Evolutionary conservation across 495 filamentous ascomycete species (phyloP).

Genomic region (Penicillium bovifimosum): DNA sequence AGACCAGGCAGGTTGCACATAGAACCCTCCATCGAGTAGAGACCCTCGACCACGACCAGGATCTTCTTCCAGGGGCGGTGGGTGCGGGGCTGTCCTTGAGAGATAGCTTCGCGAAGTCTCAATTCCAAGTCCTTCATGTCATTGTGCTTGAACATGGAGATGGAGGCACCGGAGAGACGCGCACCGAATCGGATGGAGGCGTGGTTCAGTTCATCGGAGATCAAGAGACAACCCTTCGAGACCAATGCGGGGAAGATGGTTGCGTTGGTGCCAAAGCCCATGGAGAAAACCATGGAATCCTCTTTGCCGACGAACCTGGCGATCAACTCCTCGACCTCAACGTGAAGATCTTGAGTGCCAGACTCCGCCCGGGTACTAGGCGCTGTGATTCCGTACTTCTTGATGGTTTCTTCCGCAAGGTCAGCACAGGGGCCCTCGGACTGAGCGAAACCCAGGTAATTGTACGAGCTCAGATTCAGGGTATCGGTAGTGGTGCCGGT

Average conservation of each 20-base stretch:
- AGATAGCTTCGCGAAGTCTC: constrained; percentile 82
- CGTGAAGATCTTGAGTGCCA: constrained; percentile 80
- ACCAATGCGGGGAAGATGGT: constrained; percentile 86
- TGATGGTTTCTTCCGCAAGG: constrained; percentile 76
- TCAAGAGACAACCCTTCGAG: constrained; percentile 83
- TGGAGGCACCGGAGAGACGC: constrained; percentile 88
- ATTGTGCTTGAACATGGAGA: constrained; percentile 95
- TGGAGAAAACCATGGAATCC: constrained; percentile 92
- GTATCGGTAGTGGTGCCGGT: constrained; percentile 93
- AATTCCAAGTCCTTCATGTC: constrained; percentile 84
- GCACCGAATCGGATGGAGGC: constrained; percentile 93
- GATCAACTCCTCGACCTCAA: constrained; percentile 83
- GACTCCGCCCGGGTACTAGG: constrained; percentile 76
- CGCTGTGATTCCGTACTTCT: constrained; percentile 75
- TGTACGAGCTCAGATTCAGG: constrained; percentile 97
- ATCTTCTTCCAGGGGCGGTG: constrained; percentile 99
- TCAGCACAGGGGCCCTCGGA: constrained; percentile 97
- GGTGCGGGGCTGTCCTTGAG: constrained; percentile 92
- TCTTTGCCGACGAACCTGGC: constrained; percentile 92
- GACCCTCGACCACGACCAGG: constrained; percentile 88
- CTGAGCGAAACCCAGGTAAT: constrained; percentile 97
- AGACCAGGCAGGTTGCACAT: constrained; percentile 94
- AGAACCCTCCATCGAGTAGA: constrained; percentile 99
- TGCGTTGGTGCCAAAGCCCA: constrained; percentile 96
- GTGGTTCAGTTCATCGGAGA: constrained; percentile 97